Conservation (phyloP, 2,329 filamentous ascomycete genomes). For the Trichophyton mentagrophytes region DNA sequence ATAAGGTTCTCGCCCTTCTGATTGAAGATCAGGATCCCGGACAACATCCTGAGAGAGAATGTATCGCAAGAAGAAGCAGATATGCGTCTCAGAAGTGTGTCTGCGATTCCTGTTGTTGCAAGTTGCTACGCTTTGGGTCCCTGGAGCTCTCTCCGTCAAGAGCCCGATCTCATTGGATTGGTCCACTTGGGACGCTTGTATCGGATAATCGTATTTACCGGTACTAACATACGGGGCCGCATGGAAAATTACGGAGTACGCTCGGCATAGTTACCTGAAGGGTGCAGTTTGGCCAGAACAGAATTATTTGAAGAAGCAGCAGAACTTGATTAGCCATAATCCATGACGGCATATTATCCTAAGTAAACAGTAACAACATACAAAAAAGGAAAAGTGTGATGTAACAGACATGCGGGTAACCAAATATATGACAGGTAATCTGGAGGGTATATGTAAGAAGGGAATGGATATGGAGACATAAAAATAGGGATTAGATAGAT, state of each 20-base stretch:
- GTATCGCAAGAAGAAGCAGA: background rate
- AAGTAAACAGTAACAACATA: background rate
- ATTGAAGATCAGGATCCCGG: slow-evolving; percentile 95
- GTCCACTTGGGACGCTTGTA: background rate
- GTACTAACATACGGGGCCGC: background rate
- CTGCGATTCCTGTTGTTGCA: background rate
- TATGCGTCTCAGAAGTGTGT: background rate
- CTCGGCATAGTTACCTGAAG: background rate
- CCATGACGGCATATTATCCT: slow-evolving; percentile 2
- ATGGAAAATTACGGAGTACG: no score
- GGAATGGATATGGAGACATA: background rate
- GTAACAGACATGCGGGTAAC: background rate
- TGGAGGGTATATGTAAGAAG: background rate
- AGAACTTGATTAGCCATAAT: background rate
- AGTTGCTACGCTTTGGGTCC: background rate
- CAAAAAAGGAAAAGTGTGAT: background rate
- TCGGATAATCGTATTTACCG: background rate
- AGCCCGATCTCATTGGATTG: no score
- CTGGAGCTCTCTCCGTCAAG: background rate
- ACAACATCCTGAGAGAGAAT: slow-evolving; percentile 58
- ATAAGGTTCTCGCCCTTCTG: slow-evolving; percentile 99
- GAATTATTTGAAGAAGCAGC: background rate
- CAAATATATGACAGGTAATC: background rate
- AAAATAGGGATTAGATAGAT: background rate
- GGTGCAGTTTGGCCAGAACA: background rate